Conservation (phyloP, 2,329 filamentous ascomycete species). For the Lachnum nothofagi region DNA sequence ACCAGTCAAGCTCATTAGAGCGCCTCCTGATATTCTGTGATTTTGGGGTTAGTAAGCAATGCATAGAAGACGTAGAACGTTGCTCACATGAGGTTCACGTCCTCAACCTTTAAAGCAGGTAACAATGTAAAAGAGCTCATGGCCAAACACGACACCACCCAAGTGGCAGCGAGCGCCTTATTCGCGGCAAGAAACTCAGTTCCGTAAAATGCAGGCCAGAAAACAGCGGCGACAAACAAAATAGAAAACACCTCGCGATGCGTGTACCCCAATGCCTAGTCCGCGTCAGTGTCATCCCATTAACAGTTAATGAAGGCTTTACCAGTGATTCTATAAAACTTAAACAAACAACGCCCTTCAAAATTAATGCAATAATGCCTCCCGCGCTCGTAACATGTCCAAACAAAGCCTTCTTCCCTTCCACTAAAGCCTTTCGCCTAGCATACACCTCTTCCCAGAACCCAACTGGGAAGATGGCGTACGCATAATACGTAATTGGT, state of each 20-base stretch:
- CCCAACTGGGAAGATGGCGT: constrained; percentile 83
- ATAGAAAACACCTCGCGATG: constrained; percentile 80
- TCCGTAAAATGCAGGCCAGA: constrained; percentile 77
- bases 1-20: constrained; percentile 71
- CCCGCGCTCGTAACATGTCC: constrained; percentile 58
- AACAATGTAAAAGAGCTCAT: constrained; percentile 92
- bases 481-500: constrained; percentile 79
- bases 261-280: constrained; percentile 83
- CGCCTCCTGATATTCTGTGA: constrained; percentile 65
- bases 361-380: constrained; percentile 51
- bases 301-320: constrained; percentile 30
- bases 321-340: constrained; percentile 74
- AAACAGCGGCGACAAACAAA: constrained; percentile 68
- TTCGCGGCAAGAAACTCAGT: constrained; percentile 65
- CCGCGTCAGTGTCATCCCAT: constrained; percentile 13
- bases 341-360: constrained; percentile 65
- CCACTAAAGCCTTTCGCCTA: constrained; percentile 61
- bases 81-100: constrained; percentile 66
- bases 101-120: constrained; percentile 79
- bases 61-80: background rate
- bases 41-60: constrained; percentile 8
- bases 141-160: constrained; percentile 68
- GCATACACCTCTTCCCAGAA: constrained; percentile 97
- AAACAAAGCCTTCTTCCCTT: constrained; percentile 65
- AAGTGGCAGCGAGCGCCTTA: constrained; percentile 57